A percentile compares a stretch with the other conserved stretches of the same genome.
Conservation (phyloP, 1,139 yeast species). For the Scheffersomyces lignicola region DNA sequence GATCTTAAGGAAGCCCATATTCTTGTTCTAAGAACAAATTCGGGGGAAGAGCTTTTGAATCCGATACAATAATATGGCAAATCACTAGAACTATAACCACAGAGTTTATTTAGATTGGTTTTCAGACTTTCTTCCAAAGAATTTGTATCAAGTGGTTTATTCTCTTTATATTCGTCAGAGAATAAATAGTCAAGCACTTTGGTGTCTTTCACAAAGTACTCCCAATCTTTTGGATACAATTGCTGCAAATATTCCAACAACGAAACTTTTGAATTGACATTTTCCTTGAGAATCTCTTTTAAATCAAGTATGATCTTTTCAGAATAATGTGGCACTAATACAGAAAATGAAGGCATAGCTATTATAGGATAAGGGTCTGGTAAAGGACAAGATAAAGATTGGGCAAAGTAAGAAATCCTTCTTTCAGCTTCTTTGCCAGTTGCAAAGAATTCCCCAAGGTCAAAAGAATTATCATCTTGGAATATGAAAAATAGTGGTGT, state of each 20-base stretch:
- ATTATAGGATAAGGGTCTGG: slow-evolving; percentile 71
- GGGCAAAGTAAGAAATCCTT: slow-evolving; percentile 84
- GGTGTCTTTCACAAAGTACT: slow-evolving; percentile 66
- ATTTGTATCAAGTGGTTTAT: neutral
- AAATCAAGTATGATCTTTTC: slow-evolving; percentile 70
- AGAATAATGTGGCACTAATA: slow-evolving; percentile 79
- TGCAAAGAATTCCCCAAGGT: slow-evolving; percentile 40
- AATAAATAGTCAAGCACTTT: slow-evolving; percentile 34
- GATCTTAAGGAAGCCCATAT: slow-evolving; percentile 81
- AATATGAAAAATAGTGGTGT: slow-evolving; percentile 71
- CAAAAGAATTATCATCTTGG: slow-evolving; percentile 61
- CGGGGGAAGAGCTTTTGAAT: slow-evolving; percentile 62
- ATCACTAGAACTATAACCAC: no score
- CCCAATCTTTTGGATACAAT: slow-evolving; percentile 75
- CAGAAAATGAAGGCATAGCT: slow-evolving; percentile 82
- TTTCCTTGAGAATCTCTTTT: slow-evolving; percentile 67
- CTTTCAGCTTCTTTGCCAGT: slow-evolving; percentile 76
- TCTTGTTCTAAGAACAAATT: slow-evolving; percentile 64
- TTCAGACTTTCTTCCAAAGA: neutral
- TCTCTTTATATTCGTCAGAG: slow-evolving; percentile 2
- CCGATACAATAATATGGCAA: slow-evolving; percentile 74
- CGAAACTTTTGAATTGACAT: slow-evolving; percentile 59
- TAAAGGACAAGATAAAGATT: slow-evolving; percentile 75
- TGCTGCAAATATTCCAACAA: slow-evolving; percentile 73
- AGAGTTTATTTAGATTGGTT: neutral